Base-by-base conservation (phyloP, 2,329 filamentous ascomycete species). In the Ploettnerulaceae sp. region DNA sequence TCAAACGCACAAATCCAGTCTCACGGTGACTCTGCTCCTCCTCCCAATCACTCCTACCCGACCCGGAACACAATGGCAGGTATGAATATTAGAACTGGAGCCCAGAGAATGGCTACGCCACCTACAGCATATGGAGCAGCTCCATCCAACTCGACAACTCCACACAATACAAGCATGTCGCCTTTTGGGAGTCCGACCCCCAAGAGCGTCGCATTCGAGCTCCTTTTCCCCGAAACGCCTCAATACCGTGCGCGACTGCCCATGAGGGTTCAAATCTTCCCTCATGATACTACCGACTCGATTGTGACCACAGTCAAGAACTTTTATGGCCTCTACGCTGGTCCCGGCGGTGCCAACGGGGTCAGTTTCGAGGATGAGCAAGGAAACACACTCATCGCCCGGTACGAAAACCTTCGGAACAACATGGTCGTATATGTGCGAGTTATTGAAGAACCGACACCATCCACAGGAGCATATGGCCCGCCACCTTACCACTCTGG, bases 251-350 rank as follows among this genome's bases (percentile, higher is more conserved):
- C 84, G 69, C 82, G 86, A 63, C 73, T 90, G 57, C 86, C 86
- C n/a, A 83, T 91, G 79, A 76, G 86, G 61, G 86, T 91, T 44
- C 86, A 94, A 62, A 96, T 98, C 58, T 95, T 85, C 63, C 88
- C 88, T 36, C 90, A 97, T 68, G 93, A 98, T 72, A 90, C 88
- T 42, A 97, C 91, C 17, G 91, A 97, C 65, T 96, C 90, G 26
- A 98, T 98, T 70, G 88, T 97, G 55, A 93, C 89, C 11, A 97
- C 93, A 1, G 91, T 97, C 63, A 97, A 95, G 77, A 97, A 96
- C 73, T 97, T 97, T 71, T 97, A 95, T 65, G 93, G 93, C 51
- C 77, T 98, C 57, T 96, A 96, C 66, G 87, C 91, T 56, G 82
- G 79, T 52, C 73, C 75, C 26, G 70, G 69, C 53, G 77, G 80